Conservation (phyloP, 164 flowering plant species). For the Euptelea pleiosperma region DNA sequence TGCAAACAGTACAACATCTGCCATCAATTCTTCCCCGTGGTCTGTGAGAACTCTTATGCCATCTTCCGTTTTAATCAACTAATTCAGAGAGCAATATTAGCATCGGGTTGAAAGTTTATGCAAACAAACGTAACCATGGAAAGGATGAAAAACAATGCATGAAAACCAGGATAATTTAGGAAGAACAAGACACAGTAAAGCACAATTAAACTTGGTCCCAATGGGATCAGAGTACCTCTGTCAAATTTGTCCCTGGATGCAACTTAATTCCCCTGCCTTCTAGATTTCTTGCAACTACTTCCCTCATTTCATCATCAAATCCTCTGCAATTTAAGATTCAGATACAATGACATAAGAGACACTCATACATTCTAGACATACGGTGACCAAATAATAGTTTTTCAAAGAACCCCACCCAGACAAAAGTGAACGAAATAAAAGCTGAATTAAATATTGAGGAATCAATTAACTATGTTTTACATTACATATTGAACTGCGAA, state of each 20-base stretch:
- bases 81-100: slow-evolving; percentile 4
- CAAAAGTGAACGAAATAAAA: no score
- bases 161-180: neutral
- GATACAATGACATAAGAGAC: slow-evolving; percentile 2
- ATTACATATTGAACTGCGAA: no score
- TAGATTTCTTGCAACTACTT: slow-evolving; percentile 77
- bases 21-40: slow-evolving; percentile 74
- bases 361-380: neutral
- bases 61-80: slow-evolving; percentile 75
- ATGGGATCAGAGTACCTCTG: slow-evolving; percentile 43
- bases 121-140: neutral
- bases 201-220: neutral
- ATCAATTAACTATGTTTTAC: no score
- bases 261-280: slow-evolving; percentile 87
- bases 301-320: slow-evolving; percentile 98
- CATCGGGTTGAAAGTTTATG: slow-evolving; percentile 2
- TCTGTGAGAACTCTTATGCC: slow-evolving; percentile 82
- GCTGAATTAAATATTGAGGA: no score
- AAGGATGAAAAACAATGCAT: slow-evolving; percentile 1
- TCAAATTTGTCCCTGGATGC: slow-evolving; percentile 67
- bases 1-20: slow-evolving; percentile 96
- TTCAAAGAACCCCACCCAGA: no score
- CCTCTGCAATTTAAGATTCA: slow-evolving; percentile 49
- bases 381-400: neutral
- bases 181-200: neutral